phyloP scores from a whole-genome alignment of 352 stramenopile species.

The Stephanocyclus meneghinianus region DNA sequence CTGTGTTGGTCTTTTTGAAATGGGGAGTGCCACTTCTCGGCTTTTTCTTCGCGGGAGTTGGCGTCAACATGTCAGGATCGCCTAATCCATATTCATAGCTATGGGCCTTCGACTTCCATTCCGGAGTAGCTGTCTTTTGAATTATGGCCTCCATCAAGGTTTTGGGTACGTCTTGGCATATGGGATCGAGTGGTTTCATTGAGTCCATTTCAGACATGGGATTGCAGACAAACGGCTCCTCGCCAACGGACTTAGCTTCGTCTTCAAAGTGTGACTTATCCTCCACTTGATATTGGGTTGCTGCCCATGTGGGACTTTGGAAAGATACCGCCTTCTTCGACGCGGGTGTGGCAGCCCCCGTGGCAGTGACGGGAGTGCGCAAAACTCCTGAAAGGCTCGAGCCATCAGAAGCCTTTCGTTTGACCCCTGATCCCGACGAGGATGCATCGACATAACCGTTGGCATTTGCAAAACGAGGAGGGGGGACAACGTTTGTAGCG shows the following conservation, averaged over 20 bases:
- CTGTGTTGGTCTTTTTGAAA: slow-evolving; percentile 1
- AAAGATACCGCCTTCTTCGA: slow-evolving; percentile 22
- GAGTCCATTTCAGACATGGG: background rate
- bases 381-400: background rate
- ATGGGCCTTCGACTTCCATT: background rate
- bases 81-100: background rate
- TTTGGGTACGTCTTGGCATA: background rate
- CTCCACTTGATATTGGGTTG: background rate
- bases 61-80: background rate
- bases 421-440: background rate
- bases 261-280: background rate
- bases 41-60: slow-evolving; percentile 11
- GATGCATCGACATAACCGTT: too few species aligned
- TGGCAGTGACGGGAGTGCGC: background rate
- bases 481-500: background rate
- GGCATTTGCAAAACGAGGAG: background rate
- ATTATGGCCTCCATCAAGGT: background rate
- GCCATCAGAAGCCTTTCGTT: background rate
- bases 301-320: slow-evolving; percentile 1
- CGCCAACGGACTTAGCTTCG: background rate
- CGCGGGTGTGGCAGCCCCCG: background rate
- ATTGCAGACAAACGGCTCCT: background rate
- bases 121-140: background rate
- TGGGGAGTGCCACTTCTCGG: slow-evolving; percentile 25
- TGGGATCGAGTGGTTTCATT: background rate